Evolutionary conservation across 257 asterid genomes (phyloP).

Genomic region (Solanum phureja): DNA sequence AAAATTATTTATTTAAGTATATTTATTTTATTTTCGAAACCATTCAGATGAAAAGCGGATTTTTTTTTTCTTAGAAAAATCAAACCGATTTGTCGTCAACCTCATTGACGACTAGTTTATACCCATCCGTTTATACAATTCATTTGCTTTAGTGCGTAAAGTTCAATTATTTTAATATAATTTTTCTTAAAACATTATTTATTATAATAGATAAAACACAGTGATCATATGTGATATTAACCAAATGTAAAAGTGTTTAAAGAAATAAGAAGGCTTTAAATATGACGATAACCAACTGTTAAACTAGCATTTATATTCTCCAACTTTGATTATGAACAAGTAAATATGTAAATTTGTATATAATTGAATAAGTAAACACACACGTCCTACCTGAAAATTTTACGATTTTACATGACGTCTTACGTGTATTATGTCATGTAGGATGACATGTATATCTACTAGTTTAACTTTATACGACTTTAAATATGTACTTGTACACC

Average conservation of each 20-base stretch:
- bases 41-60: neutral
- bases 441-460: neutral
- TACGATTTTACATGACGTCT: no score
- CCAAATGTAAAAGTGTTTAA: neutral
- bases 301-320: no score
- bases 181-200: neutral
- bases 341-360: neutral
- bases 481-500: no score
- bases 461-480: no score
- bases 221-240: neutral
- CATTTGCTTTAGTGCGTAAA: neutral
- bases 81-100: neutral
- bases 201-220: neutral
- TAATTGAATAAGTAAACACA: no score
- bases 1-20: no score
- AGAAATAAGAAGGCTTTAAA: neutral
- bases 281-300: neutral
- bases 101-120: no score
- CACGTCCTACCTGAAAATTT: no score
- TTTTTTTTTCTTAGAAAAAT: no score
- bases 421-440: neutral
- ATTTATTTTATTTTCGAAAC: no score
- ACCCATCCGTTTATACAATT: neutral
- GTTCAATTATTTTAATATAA: neutral
- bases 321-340: no score